These are phyloP conservation scores for Endocalyx cinctus DNA, from an alignment of 2,329 filamentous ascomycete species.

Conservation along the genomic window DNA sequence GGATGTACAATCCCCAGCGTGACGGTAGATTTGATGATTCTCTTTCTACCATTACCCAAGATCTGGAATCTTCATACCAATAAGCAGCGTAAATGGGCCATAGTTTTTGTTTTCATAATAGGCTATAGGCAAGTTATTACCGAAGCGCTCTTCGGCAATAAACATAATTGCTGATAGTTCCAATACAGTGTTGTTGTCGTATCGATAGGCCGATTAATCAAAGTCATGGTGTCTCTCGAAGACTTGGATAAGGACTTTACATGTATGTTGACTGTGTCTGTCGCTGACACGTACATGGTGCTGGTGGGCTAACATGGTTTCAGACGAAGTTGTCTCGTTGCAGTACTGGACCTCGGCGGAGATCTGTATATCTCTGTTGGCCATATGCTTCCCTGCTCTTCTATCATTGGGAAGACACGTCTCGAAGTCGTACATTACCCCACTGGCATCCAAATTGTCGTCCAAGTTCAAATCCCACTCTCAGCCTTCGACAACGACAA, in stretches of 20 bases:
- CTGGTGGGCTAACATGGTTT: background rate
- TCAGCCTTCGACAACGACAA: background rate
- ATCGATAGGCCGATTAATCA: slow-evolving; percentile 10
- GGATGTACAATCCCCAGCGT: slow-evolving; percentile 12
- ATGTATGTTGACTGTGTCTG: slow-evolving; percentile 6
- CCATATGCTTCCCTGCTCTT: background rate
- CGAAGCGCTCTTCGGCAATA: background rate
- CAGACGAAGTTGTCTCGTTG: background rate
- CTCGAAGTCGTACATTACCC: background rate
- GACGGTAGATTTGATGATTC: slow-evolving; percentile 12
- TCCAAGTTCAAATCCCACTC: background rate
- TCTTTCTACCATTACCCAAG: slow-evolving; percentile 13
- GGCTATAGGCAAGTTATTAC: slow-evolving; percentile 11
- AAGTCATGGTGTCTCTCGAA: slow-evolving; percentile 4
- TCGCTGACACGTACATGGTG: background rate
- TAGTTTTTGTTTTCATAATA: slow-evolving; percentile 9
- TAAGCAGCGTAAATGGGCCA: slow-evolving; percentile 5
- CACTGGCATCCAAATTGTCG: background rate
- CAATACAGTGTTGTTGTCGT: slow-evolving; percentile 9
- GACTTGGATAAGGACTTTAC: slow-evolving; percentile 8
- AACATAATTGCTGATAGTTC: background rate
- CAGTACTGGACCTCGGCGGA: background rate
- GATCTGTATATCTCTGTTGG: background rate
- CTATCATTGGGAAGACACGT: background rate
- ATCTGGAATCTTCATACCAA: slow-evolving; percentile 12